A percentile compares a stretch with the other conserved stretches of the same genome.
phyloP scores from a whole-genome alignment of 1,139 yeast species.

The Debaryomyces nepalensis region DNA sequence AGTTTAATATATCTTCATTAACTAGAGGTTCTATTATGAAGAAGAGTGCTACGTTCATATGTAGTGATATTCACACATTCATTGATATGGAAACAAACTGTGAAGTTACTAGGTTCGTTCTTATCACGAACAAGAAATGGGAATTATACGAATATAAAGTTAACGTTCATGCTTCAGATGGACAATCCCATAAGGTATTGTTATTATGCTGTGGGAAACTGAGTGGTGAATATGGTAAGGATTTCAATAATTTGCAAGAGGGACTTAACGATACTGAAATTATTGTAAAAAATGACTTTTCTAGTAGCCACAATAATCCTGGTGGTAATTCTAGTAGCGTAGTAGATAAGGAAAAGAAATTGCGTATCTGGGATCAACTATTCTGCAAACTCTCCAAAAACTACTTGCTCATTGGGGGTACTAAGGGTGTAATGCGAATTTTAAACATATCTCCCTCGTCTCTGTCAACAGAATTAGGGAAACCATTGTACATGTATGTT shows the following conservation, averaged over 20 bases:
- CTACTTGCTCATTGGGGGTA: conserved; percentile 70
- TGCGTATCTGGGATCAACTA: conserved; percentile 64
- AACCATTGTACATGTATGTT: conserved; percentile 67
- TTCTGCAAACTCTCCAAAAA: conserved; percentile 67
- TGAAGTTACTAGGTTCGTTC: conserved; percentile 62
- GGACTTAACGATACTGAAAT: conserved; percentile 30
- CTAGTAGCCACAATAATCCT: conserved; percentile 21
- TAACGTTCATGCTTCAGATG: conserved; percentile 20
- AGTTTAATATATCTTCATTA: conserved; percentile 42
- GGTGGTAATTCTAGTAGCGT: conserved; percentile 18
- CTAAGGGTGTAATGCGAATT: conserved; percentile 71
- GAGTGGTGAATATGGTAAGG: conserved; percentile 67
- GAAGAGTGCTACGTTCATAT: conserved; percentile 51
- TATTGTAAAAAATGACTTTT: conserved; percentile 41
- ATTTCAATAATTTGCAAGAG: conserved; percentile 38
- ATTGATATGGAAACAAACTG: conserved; percentile 38
- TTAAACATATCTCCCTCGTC: conserved; percentile 52
- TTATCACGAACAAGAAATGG: conserved; percentile 72
- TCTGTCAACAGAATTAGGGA: conserved; percentile 49
- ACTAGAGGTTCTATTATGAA: conserved; percentile 41
- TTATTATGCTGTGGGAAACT: conserved; percentile 70
- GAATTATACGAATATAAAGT: conserved; percentile 60
- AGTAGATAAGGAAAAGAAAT: conserved; percentile 33
- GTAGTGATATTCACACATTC: conserved; percentile 62
- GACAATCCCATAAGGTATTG: conserved; percentile 47